phyloP scores from a whole-genome alignment of 129 eudicot species.

The Artemisia tridentata region DNA sequence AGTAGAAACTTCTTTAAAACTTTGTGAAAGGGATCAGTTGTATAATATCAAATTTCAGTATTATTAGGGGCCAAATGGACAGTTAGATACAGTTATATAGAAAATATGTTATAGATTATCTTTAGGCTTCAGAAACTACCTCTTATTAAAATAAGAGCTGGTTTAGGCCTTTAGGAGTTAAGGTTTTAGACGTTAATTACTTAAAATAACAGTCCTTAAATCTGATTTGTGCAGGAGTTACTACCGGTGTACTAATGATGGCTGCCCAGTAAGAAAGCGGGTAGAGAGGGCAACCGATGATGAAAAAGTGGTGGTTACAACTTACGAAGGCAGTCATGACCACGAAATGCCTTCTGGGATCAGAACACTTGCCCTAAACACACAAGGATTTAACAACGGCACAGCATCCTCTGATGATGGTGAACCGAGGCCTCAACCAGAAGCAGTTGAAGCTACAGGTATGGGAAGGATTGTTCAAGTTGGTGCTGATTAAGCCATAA shows the following conservation, averaged over 20 bases:
- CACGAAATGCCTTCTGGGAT: conserved; percentile 47
- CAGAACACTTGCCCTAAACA: conserved; percentile 41
- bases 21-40: no score
- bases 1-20: no score
- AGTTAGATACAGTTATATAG: no score
- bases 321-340: conserved; percentile 66
- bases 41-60: no score
- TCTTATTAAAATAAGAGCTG: background rate
- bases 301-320: conserved; percentile 55
- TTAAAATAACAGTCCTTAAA: background rate
- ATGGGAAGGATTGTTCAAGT: conserved; percentile 39
- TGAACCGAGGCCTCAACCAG: conserved; percentile 36
- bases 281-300: conserved; percentile 73
- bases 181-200: background rate
- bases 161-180: background rate
- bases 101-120: no score
- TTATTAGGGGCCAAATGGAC: no score
- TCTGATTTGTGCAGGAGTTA: conserved; percentile 58
- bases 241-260: conserved; percentile 55
- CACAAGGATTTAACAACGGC: conserved; percentile 24
- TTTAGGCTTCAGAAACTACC: no score
- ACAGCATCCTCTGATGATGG: conserved; percentile 20
- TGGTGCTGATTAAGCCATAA: conserved; percentile 35
- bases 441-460: conserved; percentile 28
- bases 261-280: conserved; percentile 67